Evolutionary conservation across 2,329 filamentous ascomycete species (phyloP).

Genomic region (Diplodia corticola): DNA sequence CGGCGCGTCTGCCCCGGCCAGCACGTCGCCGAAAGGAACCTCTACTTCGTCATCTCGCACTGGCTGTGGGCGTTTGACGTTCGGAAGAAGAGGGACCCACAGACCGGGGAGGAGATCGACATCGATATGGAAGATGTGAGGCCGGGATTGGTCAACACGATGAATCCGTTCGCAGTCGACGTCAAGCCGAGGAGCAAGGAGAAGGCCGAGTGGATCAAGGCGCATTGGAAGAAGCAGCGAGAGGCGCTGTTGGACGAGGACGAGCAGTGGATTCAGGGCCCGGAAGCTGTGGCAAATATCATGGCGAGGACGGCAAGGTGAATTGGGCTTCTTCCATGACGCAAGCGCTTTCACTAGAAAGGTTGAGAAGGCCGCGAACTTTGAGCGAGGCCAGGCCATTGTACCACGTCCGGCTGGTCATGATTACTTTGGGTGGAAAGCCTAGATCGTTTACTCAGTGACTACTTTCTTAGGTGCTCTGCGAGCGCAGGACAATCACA

Average conservation of each 20-base stretch:
- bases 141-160: constrained; percentile 27
- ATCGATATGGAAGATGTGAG: constrained; percentile 26
- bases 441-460: too few relatives aligned
- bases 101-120: constrained; percentile 4
- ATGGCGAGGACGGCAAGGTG: constrained; percentile 3
- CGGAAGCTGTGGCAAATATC: constrained; percentile 25
- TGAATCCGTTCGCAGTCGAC: constrained; percentile 27
- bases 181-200: constrained; percentile 27
- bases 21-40: constrained; percentile 37
- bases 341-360: too few relatives aligned
- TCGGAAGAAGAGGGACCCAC: neutral
- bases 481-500: too few relatives aligned
- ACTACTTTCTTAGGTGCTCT: too few relatives aligned
- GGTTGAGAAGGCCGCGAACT: too few relatives aligned
- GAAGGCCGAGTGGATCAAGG: constrained; percentile 19
- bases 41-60: constrained; percentile 35
- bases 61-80: constrained; percentile 39
- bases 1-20: constrained; percentile 42
- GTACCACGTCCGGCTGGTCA: too few relatives aligned
- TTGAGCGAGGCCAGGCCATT: too few relatives aligned
- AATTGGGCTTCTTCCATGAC: neutral
- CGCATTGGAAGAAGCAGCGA: constrained; percentile 28
- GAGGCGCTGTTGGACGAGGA: constrained; percentile 26
- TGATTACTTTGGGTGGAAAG: too few relatives aligned
- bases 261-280: constrained; percentile 29